Percentiles rank a stretch among this genome's conserved stretches.
phyloP scores from a whole-genome alignment of 306 rosid genomes.

The Castanea mollissima region DNA sequence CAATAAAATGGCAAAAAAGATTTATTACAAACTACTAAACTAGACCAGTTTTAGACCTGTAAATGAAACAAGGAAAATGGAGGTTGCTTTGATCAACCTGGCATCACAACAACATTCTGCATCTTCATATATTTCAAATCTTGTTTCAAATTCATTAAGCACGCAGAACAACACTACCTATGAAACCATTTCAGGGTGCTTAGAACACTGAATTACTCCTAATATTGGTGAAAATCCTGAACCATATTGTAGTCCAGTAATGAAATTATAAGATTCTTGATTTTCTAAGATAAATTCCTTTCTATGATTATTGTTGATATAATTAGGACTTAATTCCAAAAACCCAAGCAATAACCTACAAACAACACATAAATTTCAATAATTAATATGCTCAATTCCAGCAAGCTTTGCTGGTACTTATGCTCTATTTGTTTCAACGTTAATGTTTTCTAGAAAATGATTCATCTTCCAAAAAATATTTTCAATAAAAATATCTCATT shows the following conservation, averaged over 20 bases:
- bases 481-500: no score
- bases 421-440: no score
- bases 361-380: neutral
- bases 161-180: neutral
- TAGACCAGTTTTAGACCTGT: neutral
- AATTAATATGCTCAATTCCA: conserved; percentile 1
- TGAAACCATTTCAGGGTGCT: neutral
- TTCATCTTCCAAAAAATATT: no score
- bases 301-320: neutral
- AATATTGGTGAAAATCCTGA: neutral
- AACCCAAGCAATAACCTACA: neutral
- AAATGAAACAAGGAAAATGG: neutral
- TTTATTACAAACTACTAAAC: neutral
- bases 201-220: neutral
- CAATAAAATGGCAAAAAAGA: neutral
- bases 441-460: no score
- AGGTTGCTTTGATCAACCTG: neutral
- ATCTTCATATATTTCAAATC: neutral
- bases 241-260: neutral
- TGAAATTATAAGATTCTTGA: neutral
- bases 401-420: conserved; percentile 1
- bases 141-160: neutral
- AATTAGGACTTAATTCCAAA: neutral
- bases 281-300: neutral
- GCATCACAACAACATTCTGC: neutral